Base-by-base conservation (phyloP, 2,329 filamentous ascomycete species). In the Monosporascus ibericus region DNA sequence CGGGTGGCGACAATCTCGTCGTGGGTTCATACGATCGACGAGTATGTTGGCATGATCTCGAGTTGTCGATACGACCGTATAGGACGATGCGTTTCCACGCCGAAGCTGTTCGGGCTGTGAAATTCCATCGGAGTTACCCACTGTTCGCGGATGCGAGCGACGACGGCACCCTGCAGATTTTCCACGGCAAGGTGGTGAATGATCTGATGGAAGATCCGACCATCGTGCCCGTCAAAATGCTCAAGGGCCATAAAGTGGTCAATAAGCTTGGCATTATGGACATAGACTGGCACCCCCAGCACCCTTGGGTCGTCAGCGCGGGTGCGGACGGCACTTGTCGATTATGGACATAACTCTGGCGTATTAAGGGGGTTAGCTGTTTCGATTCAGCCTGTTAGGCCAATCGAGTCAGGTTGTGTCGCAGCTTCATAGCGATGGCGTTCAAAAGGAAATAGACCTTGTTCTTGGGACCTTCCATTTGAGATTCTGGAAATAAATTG, bases 121-220 rank as follows among this genome's bases (percentile, higher is more conserved):
- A 84, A 61, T 99, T 88, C 72, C 95, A 99, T 72, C 85, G 85
- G 53, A 84, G 85, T 55, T 79, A 81, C 8, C 82, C 94, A 18
- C 78, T 99, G 37, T 97, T 99, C 65, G 94, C 92, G 1, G 92
- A 97, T 68, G 91, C 90, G 20, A 94, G 88, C 68, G 95, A 99
- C 68, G 94, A 99, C 69, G 94, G 94, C 27, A 90, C 87, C 20
- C 74, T 97, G 59, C 94, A 99, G 70, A 88, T 99, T 50, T 97
- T 97, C 82, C 92, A 97, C 68, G 92, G 91, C 52, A 95, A 92
- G 72, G 92, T 97, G 27, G 91, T 95, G 30, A 90, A 86, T 55
- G 94, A 99, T 68, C 77, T 96, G 68, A 90, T 99, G 82, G 91
- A 95, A 75, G 96, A 96, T 65, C 92, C 94, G 6, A 95, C 87